phyloP scores from a whole-genome alignment of 306 rosid species.

The Adenanthera pavonina region DNA sequence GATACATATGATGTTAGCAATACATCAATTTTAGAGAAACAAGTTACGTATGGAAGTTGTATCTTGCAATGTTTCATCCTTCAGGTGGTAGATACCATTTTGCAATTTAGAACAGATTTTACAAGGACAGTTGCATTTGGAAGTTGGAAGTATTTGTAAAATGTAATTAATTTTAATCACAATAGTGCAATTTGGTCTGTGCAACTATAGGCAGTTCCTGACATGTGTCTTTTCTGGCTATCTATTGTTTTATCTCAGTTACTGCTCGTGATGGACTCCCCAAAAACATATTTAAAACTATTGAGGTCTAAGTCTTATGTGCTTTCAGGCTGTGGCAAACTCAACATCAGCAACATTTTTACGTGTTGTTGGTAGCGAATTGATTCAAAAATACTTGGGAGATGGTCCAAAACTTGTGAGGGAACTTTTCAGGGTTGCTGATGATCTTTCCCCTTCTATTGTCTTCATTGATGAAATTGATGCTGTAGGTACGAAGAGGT shows the following conservation, averaged over 20 bases:
- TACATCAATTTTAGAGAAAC: not conserved
- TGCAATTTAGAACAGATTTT: not conserved
- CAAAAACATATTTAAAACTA: not conserved
- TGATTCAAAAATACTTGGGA: conserved; percentile 93
- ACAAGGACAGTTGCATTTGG: not conserved
- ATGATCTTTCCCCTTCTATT: conserved; percentile 95
- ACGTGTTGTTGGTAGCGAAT: conserved; percentile 99
- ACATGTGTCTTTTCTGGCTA: not conserved
- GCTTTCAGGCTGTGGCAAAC: conserved; percentile 92
- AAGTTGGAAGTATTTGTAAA: conserved; percentile 9
- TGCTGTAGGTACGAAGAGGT: conserved; percentile 97
- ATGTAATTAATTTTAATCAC: not conserved
- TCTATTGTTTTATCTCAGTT: not conserved
- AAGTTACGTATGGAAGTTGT: not conserved
- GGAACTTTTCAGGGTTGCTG: conserved; percentile 98
- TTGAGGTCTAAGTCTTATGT: conserved; percentile 25
- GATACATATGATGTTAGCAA: not conserved
- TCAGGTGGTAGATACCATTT: not conserved
- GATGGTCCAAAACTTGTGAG: conserved; percentile 99
- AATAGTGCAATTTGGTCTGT: not conserved
- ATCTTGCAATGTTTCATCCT: not conserved
- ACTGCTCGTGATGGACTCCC: not conserved
- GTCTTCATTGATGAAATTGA: conserved; percentile 99
- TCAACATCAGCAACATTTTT: conserved; percentile 98
- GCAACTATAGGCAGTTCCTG: not conserved